A percentile compares a stretch with the other conserved stretches of the same genome.
phyloP scores from a whole-genome alignment of 495 filamentous ascomycete species.

The Pseudevernia furfuracea region DNA sequence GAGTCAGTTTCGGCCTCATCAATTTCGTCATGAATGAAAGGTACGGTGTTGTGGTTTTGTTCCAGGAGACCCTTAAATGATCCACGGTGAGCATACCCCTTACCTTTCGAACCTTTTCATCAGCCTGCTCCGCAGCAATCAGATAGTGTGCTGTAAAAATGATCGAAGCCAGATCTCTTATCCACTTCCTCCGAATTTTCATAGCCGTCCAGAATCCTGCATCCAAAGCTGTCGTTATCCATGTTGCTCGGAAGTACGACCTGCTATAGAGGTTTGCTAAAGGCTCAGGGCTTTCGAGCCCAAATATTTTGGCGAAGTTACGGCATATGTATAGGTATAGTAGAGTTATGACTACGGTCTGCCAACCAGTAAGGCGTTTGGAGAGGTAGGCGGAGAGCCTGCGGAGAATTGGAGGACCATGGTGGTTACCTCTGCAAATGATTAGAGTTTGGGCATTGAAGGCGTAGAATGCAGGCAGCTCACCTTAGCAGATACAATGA shows the following conservation, averaged over 20 bases:
- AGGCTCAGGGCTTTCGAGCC: constrained; percentile 87
- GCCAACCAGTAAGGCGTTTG: constrained; percentile 72
- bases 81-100: constrained; percentile 80
- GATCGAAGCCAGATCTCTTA: constrained; percentile 73
- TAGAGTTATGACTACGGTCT: constrained; percentile 77
- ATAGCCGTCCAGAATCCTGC: constrained; percentile 98
- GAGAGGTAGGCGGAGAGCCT: constrained; percentile 62
- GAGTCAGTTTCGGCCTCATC: constrained; percentile 68
- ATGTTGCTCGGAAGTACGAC: constrained; percentile 95
- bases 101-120: constrained; percentile 94
- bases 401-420: constrained; percentile 76
- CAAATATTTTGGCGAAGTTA: constrained; percentile 87
- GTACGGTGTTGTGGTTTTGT: constrained; percentile 83
- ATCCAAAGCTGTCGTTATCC: constrained; percentile 89
- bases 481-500: constrained; percentile 71
- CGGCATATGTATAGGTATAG: constrained; percentile 86
- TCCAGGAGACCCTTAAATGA: constrained; percentile 89
- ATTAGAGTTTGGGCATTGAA: neutral
- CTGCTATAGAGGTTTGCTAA: constrained; percentile 89
- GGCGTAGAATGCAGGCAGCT: constrained; percentile 16
- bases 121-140: constrained; percentile 84
- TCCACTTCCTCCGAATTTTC: constrained; percentile 74
- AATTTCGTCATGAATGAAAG: constrained; percentile 60
- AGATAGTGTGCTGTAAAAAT: constrained; percentile 84
- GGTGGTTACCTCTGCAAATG: constrained; percentile 61